phyloP scores from a whole-genome alignment of 768 basidiomycete species.

The Leccinum subtestaceum region DNA sequence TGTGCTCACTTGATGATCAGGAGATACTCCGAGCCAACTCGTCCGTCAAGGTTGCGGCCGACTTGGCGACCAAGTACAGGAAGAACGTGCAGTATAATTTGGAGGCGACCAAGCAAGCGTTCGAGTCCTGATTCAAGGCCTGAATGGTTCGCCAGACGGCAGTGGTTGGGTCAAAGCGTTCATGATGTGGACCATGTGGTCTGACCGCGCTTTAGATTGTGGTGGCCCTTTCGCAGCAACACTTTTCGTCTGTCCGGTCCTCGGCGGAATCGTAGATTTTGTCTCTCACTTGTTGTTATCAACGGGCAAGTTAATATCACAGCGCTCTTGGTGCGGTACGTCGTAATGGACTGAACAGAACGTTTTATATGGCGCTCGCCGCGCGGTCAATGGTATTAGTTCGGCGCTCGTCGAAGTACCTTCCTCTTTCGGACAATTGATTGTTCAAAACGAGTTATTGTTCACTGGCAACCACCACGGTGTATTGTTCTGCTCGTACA shows the following conservation, averaged over 20 bases:
- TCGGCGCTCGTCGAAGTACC: background rate
- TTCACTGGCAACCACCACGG: background rate
- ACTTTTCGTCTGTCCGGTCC: background rate
- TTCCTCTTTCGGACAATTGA: constrained; percentile 30
- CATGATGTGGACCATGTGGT: background rate
- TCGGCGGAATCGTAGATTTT: background rate
- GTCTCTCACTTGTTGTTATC: background rate
- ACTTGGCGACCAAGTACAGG: constrained; percentile 82
- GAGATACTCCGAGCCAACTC: constrained; percentile 79
- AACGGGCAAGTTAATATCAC: background rate
- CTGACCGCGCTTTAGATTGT: too few relatives aligned
- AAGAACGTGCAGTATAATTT: constrained; percentile 93
- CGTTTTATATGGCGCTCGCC: too few relatives aligned
- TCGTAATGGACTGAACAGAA: background rate
- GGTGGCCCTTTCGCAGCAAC: background rate
- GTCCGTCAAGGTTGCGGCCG: constrained; percentile 75
- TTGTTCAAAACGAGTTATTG: constrained; percentile 7
- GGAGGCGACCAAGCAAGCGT: constrained; percentile 56
- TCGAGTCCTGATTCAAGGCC: constrained; percentile 2
- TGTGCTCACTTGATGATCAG: constrained; percentile 34
- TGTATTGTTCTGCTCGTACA: constrained; percentile 22
- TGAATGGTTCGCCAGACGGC: background rate
- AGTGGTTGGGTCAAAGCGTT: background rate
- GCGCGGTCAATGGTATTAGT: background rate
- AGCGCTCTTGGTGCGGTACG: background rate